Evolutionary conservation across 257 asterid genomes (phyloP), one percentile per base, ranked within the genome.

Genomic region (Rhazya stricta): DNA sequence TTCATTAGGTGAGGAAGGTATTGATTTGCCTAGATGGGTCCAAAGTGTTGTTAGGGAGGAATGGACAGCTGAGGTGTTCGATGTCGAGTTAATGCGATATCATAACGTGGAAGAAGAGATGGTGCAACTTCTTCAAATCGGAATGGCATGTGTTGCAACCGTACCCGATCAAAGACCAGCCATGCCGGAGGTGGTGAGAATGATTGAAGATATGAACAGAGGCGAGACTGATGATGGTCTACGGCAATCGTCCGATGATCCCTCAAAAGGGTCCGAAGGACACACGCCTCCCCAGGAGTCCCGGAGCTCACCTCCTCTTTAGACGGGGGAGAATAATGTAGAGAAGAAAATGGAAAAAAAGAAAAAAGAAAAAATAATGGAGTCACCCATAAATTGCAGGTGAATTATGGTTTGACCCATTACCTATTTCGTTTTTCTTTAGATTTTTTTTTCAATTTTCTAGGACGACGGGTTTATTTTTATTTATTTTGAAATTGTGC

Each of bases 61-160:
- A 72, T 94, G 98, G 98, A 94, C 98, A 0, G 98, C 98, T 0
- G 98, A 94, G 81, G 98, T 94, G 57, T 94, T 94, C 7, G 98
- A 94, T 8, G 94, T 90, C 3, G 98, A 94, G 84, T 89, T 94
- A 43, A 94, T 94, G 98, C 84, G 97, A 81, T 88, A 89, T 61
- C 96, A 94, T 37, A 90, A 94, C 51, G 97, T 87, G 43, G 98
- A 94, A 88, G 98, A 94, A 74, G 98, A 94, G 81, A 94, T 94
- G 98, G 98, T 94, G 73, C 98, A 89, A 83, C 95, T 94, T 23
- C 92, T 94, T 66, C 98, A 94, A 78, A 90, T 94, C 53, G 98
- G 97, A 10, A 91, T 94, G 98, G 89, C 97, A 0, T 94, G 98
- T 34, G 98, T 94, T 9, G 88, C 95, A 0, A 71, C 77, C 0